Evolutionary conservation across 2,329 filamentous ascomycete species (phyloP).

Genomic region (Xylaria sp.): DNA sequence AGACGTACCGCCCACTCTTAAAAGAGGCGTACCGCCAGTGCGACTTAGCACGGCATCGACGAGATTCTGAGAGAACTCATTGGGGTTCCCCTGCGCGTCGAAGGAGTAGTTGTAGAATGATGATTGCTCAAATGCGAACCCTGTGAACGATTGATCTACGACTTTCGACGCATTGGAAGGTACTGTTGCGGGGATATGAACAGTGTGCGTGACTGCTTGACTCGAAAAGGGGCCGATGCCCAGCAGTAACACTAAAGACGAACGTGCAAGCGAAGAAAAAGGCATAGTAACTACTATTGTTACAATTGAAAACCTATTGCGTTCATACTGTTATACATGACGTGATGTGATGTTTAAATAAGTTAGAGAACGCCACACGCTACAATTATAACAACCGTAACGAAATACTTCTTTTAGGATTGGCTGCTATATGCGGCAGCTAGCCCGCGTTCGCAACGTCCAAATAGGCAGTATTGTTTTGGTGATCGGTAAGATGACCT

Average conservation of each 20-base stretch:
- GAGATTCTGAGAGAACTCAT: constrained; percentile 36
- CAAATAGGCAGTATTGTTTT: neutral
- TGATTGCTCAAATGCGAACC: constrained; percentile 36
- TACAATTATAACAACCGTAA: too few species aligned
- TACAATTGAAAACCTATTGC: neutral
- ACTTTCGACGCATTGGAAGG: constrained; percentile 21
- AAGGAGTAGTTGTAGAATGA: constrained; percentile 39
- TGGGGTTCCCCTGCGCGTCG: constrained; percentile 31
- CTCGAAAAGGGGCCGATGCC: constrained; percentile 14
- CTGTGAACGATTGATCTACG: constrained; percentile 33
- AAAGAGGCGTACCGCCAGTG: constrained; percentile 34
- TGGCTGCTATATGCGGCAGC: neutral
- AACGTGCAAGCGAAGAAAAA: neutral
- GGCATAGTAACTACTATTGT: constrained; percentile 6
- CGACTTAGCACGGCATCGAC: constrained; percentile 32
- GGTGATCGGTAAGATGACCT: constrained; percentile 9
- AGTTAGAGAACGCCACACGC: neutral
- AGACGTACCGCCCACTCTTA: constrained; percentile 36
- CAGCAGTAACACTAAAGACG: constrained; percentile 1
- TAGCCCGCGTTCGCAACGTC: too few species aligned
- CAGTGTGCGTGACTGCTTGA: constrained; percentile 16
- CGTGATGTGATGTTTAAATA: neutral
- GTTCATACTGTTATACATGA: neutral
- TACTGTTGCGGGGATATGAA: constrained; percentile 15
- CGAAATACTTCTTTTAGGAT: too few species aligned